These are phyloP conservation scores for Pachysandra terminalis DNA, from an alignment of 164 flowering plant species.

Conservation along the genomic window DNA sequence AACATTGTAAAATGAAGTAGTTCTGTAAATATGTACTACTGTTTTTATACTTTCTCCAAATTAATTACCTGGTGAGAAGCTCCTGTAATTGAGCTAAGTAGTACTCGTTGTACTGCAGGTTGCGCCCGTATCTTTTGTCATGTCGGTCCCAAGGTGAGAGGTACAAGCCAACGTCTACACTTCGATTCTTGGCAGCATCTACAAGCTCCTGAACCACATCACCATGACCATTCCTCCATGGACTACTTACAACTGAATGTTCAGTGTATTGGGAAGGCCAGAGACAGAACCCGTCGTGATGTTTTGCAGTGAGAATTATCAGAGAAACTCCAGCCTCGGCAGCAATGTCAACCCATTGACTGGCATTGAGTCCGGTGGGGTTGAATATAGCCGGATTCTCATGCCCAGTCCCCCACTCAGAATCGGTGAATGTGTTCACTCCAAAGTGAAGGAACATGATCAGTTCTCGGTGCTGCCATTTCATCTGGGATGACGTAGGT, in stretches of 20 bases:
- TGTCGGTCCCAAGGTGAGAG: conserved; percentile 97
- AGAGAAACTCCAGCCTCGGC: conserved; percentile 54
- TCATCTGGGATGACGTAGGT: conserved; percentile 66
- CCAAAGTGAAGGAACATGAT: conserved; percentile 93
- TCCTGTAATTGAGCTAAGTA: conserved; percentile 91
- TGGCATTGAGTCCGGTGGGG: conserved; percentile 55
- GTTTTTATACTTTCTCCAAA: neutral
- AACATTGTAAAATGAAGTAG: too few relatives aligned
- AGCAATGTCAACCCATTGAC: conserved; percentile 70
- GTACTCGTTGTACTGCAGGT: conserved; percentile 61
- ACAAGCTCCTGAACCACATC: conserved; percentile 78
- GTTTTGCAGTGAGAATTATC: conserved; percentile 83
- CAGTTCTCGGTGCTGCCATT: conserved; percentile 91
- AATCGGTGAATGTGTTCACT: conserved; percentile 83
- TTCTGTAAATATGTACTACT: neutral
- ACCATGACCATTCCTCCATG: conserved; percentile 73
- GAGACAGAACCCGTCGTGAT: conserved; percentile 91
- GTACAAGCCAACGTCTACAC: conserved; percentile 73
- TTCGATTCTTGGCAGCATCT: conserved; percentile 45
- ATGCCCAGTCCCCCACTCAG: conserved; percentile 91
- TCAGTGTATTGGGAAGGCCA: conserved; percentile 90
- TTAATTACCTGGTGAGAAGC: conserved; percentile 62
- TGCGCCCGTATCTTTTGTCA: conserved; percentile 68
- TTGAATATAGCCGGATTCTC: conserved; percentile 68
- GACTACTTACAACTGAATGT: conserved; percentile 65